Percentiles rank a stretch among this genome's conserved stretches.
Conservation (phyloP, 164 flowering plant species). For the Dillenia suffruticosa region DNA sequence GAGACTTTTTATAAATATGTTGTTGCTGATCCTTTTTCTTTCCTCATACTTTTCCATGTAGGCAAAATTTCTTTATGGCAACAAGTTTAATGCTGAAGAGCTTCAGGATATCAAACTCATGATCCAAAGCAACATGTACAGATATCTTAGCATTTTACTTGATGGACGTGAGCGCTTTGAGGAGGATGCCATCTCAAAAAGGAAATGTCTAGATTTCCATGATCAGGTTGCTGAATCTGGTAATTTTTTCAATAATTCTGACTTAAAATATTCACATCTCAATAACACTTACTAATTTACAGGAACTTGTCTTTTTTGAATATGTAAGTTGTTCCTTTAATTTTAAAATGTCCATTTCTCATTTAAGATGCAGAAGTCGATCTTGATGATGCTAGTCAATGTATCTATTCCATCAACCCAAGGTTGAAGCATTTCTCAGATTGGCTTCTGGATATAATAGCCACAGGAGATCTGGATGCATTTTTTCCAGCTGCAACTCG, state of each 20-base stretch:
- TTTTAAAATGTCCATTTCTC: neutral
- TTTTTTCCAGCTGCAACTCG: conserved; percentile 99
- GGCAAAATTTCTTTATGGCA: conserved; percentile 91
- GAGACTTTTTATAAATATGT: no score
- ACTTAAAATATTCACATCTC: no score
- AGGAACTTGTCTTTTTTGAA: no score
- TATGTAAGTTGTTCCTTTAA: no score
- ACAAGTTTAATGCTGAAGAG: conserved; percentile 69
- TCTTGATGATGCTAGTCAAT: conserved; percentile 30
- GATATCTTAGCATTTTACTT: conserved; percentile 86
- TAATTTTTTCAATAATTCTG: conserved; percentile 11
- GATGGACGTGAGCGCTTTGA: conserved; percentile 97
- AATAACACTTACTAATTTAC: no score
- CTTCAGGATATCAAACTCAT: conserved; percentile 78
- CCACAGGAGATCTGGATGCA: conserved; percentile 96
- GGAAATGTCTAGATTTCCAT: conserved; percentile 16
- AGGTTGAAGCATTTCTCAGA: conserved; percentile 94
- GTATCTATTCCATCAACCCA: conserved; percentile 80
- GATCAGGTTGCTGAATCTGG: conserved; percentile 44
- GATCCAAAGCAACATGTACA: conserved; percentile 98
- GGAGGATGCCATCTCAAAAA: conserved; percentile 61
- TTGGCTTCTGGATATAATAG: conserved; percentile 96
- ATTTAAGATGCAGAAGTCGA: conserved; percentile 50
- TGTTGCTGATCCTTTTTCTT: no score
- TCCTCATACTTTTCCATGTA: conserved; percentile 9